phyloP scores from a whole-genome alignment of 192 early-diverging fungal species.

The Backusella sp. region DNA sequence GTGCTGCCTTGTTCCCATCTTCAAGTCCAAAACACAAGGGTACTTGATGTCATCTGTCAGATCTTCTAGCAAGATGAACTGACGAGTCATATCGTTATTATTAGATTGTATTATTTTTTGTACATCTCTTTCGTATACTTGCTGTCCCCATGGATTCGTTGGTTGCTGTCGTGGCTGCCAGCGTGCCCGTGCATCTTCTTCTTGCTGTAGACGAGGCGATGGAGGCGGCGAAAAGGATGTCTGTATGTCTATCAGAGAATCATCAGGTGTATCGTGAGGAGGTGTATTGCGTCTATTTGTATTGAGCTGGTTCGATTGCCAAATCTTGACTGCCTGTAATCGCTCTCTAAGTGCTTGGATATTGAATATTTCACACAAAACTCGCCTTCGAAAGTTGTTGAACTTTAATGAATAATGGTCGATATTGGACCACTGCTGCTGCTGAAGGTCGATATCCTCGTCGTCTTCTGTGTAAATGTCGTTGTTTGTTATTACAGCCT shows the following conservation, averaged over 20 bases:
- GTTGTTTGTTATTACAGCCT: neutral
- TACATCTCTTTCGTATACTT: constrained; percentile 8
- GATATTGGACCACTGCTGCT: neutral
- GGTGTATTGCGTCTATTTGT: neutral
- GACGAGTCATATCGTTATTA: constrained; percentile 42
- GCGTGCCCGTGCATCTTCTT: neutral
- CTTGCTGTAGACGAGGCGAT: neutral
- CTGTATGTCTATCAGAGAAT: neutral
- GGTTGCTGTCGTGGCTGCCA: constrained; percentile 7
- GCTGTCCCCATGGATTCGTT: constrained; percentile 6
- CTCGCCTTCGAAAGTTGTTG: constrained; percentile 63
- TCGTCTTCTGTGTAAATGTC: neutral
- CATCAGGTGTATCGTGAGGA: neutral
- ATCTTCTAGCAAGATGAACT: constrained; percentile 94
- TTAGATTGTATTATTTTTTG: constrained; percentile 32
- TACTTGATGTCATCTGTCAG: constrained; percentile 84
- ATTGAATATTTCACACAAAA: constrained; percentile 85
- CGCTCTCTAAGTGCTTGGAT: constrained; percentile 75
- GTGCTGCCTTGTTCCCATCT: constrained; percentile 98
- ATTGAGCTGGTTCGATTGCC: neutral
- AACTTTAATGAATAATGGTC: neutral
- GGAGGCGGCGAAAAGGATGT: neutral
- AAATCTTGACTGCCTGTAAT: constrained; percentile 54
- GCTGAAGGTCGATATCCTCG: neutral
- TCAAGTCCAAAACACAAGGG: constrained; percentile 95